Evolutionary conservation across 257 asterid species (phyloP).

Genomic region (Capsicum baccatum): DNA sequence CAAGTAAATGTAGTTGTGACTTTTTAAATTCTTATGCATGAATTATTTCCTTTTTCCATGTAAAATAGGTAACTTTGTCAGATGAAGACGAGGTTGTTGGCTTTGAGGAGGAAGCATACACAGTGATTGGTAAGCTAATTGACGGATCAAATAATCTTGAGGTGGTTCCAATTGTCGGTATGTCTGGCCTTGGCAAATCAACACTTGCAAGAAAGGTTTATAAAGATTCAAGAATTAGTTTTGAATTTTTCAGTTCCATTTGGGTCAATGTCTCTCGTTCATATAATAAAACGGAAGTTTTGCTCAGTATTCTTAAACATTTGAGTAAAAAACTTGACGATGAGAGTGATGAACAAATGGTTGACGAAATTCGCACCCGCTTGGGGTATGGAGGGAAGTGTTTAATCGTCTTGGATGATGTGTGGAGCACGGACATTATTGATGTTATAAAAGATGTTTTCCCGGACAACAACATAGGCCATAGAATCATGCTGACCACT

Average conservation of each 20-base stretch:
- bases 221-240: not conserved
- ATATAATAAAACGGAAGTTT: not conserved
- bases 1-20: not conserved
- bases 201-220: slow-evolving; percentile 7
- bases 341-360: not conserved
- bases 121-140: not conserved
- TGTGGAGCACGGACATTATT: not conserved
- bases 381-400: not conserved
- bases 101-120: not conserved
- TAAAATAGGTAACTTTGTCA: not conserved
- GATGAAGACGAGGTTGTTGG: not conserved
- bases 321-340: not conserved
- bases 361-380: not conserved
- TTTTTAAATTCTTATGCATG: no score
- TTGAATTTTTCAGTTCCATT: not conserved
- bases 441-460: not conserved
- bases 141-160: not conserved
- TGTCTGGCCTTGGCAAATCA: slow-evolving; percentile 16
- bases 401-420: slow-evolving; percentile 6
- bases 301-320: not conserved
- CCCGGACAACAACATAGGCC: not conserved
- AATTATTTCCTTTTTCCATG: not conserved
- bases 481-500: not conserved
- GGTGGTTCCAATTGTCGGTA: not conserved
- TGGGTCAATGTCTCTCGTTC: not conserved